Base-by-base conservation (phyloP, 2,329 filamentous ascomycete genomes). In the Diaporthe sp. region DNA sequence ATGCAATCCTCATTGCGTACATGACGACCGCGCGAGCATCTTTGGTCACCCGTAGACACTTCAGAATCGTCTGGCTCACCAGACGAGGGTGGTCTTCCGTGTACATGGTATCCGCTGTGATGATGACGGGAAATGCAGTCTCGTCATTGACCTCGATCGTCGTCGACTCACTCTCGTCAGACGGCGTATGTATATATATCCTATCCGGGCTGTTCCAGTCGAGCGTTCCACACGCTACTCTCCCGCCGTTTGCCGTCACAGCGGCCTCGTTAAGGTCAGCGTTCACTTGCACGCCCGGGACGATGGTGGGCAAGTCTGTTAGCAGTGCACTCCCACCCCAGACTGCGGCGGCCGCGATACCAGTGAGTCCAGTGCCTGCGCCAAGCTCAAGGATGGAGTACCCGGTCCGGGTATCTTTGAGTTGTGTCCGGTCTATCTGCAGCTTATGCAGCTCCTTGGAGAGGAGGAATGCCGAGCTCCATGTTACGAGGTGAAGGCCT, bases 401-500 rank as follows among this genome's bases (percentile, higher is more conserved):
- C 1, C 39, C 25, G 25, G 39, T 58, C 2, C 19, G 22, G 8
- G 31, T 6, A 6, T 70, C 46, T 12, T 37, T 61, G 19, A 69
- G 37, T 22, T 70, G 73, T 15, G n/a, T 31, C 22, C 58, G 61
- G 17, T 69, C 49, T 49, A 76, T 55, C 8, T 53, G 58, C 15
- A 76, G 39, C 62, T 71, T 75, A 9, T 76, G 42, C 7, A 76
- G 69, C 25, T 73, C 37, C 39, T 76, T 76, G 22, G 75, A 76
- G 42, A 76, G 75, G 39, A 76, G 74, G 46, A 74, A 71, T 19
- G 75, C 73, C 17, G 75, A 76, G 69, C 75, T 76, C 75, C 75
- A 76, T 17, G 75, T 76, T 15, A 74, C 74, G 31, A 76, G 61
- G 13, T 65, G 71, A 31, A 76, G 55, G 1, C 75, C 75, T 39